phyloP scores from a whole-genome alignment of 768 basidiomycete species.

The Termitomyces bulborhizus region DNA sequence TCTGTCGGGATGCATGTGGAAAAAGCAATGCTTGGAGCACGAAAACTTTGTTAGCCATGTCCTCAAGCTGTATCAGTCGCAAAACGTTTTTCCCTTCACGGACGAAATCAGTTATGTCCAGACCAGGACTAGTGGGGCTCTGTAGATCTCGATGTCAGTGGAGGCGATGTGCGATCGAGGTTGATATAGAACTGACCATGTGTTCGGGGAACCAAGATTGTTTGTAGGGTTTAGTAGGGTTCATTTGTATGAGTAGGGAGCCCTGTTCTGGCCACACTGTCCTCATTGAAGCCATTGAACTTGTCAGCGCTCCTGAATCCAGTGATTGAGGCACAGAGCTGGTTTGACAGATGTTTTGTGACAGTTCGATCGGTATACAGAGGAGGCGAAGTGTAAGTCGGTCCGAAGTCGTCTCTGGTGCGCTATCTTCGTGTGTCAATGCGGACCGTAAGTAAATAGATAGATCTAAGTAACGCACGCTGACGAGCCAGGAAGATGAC shows the following conservation, averaged over 20 bases:
- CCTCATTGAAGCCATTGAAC: conserved; percentile 18
- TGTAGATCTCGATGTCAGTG: conserved; percentile 12
- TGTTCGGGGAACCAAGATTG: conserved; percentile 37
- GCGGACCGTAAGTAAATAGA: neutral
- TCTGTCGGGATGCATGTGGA: neutral
- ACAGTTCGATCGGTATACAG: conserved; percentile 23
- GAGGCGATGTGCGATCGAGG: neutral
- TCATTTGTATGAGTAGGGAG: conserved; percentile 38
- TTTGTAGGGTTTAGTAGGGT: conserved; percentile 25
- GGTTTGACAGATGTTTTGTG: conserved; percentile 15
- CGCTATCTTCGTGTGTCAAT: neutral
- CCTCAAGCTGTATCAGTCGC: conserved; percentile 43
- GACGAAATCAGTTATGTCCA: conserved; percentile 37
- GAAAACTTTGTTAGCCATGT: conserved; percentile 35
- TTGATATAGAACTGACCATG: conserved; percentile 28
- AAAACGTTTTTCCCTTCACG: conserved; percentile 40
- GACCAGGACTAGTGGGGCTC: conserved; percentile 18
- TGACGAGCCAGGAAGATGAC: conserved; percentile 20
- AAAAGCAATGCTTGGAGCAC: conserved; percentile 31
- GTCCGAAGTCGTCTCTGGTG: neutral
- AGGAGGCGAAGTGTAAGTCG: conserved; percentile 26
- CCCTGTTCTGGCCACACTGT: conserved; percentile 42
- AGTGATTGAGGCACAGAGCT: conserved; percentile 6
- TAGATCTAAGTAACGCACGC: conserved; percentile 10
- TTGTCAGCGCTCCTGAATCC: conserved; percentile 19